Evolutionary conservation across 306 rosid genomes (phyloP).

Genomic region (Gastrolobium villosum): DNA sequence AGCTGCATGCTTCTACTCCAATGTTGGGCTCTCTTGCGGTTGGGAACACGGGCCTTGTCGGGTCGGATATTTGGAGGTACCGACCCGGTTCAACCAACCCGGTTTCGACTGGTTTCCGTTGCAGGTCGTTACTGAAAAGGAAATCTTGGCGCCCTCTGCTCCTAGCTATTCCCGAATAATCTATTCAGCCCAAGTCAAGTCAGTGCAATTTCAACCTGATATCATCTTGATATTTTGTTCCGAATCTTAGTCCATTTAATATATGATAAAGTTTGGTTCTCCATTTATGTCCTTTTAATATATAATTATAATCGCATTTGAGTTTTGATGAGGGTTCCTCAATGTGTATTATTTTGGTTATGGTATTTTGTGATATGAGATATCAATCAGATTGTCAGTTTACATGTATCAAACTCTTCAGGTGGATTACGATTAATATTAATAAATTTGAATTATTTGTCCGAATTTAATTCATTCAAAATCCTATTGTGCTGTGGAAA

Average conservation of each 20-base stretch:
- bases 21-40: constrained; percentile 34
- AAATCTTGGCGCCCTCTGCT: constrained; percentile 89
- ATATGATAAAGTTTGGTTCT: background rate
- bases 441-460: background rate
- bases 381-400: background rate
- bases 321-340: background rate
- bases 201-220: background rate
- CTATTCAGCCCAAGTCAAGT: background rate
- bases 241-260: background rate
- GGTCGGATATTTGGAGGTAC: constrained; percentile 44
- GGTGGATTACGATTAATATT: background rate
- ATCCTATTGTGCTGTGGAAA: background rate
- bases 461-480: background rate
- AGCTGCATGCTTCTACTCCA: background rate
- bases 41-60: constrained; percentile 33
- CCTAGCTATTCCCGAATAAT: constrained; percentile 70
- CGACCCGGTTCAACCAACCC: constrained; percentile 66
- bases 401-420: background rate
- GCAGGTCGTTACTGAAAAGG: constrained; percentile 66
- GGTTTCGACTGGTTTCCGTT: constrained; percentile 77
- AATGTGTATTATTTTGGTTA: background rate
- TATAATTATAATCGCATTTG: constrained; percentile 7
- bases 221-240: constrained; percentile 33
- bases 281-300: constrained; percentile 25
- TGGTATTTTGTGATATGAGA: background rate